A percentile compares a stretch with the other conserved stretches of the same genome.
These are phyloP conservation scores for Scytalidium sp. DNA, from an alignment of 2,329 filamentous ascomycete species.

Conservation along the genomic window DNA sequence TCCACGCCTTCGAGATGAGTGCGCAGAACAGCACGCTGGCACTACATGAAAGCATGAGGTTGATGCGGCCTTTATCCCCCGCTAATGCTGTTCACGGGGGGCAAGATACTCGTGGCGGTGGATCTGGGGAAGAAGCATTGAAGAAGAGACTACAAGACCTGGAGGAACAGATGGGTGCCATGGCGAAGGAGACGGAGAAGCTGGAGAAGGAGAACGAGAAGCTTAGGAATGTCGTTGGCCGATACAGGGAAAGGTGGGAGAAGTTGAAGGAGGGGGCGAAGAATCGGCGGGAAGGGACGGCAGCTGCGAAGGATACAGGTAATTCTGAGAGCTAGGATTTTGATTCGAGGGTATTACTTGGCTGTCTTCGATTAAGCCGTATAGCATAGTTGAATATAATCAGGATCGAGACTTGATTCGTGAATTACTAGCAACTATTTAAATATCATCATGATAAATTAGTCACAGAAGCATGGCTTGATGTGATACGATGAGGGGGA, in stretches of 20 bases:
- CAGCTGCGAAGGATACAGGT: neutral
- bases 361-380: no score
- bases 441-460: no score
- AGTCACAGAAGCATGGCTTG: no score
- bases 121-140: conserved; percentile 38
- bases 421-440: no score
- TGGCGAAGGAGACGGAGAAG: conserved; percentile 59
- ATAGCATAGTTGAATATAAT: no score
- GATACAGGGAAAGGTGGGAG: conserved; percentile 66
- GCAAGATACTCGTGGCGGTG: conserved; percentile 9
- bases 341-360: no score
- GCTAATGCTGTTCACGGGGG: conserved; percentile 20
- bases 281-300: conserved; percentile 28
- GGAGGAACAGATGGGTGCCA: conserved; percentile 60
- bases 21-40: conserved; percentile 85
- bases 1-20: conserved; percentile 92
- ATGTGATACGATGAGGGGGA: no score
- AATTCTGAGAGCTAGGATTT: no score
- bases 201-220: conserved; percentile 61
- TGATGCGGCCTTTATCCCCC: conserved; percentile 57
- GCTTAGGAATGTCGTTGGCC: conserved; percentile 47
- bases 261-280: conserved; percentile 64
- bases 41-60: conserved; percentile 77
- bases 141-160: conserved; percentile 57
- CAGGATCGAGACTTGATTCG: no score